Evolutionary conservation across 73 alveolate genomes (phyloP).

Genomic region (Paramecium tetraurelia): DNA sequence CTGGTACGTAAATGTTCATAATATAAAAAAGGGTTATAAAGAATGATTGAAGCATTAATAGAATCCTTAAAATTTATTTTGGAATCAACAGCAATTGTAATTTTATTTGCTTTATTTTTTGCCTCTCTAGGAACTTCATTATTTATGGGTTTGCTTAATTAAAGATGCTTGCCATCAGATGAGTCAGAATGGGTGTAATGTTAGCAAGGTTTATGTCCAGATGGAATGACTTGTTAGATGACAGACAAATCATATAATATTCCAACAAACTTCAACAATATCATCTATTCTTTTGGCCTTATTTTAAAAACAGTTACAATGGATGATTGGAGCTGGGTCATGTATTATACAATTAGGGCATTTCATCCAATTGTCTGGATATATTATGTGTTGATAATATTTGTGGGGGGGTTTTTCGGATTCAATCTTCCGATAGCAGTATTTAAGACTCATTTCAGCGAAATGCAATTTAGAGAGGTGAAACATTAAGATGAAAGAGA

Average conservation of each 20-base stretch:
- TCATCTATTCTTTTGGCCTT: not conserved
- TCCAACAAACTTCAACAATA: not conserved
- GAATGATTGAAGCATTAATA: not conserved
- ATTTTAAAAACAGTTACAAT: not conserved
- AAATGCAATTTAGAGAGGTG: not conserved
- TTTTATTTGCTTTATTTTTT: not conserved
- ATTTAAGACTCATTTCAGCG: constrained; percentile 23
- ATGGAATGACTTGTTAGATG: not conserved
- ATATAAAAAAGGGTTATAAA: not conserved
- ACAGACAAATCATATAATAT: not conserved
- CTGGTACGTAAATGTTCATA: not conserved
- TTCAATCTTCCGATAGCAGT: not conserved
- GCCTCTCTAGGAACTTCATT: constrained; percentile 15
- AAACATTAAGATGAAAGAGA: not conserved
- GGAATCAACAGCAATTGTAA: not conserved
- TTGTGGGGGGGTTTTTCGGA: constrained; percentile 26
- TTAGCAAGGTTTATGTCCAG: not conserved
- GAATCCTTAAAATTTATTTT: not conserved
- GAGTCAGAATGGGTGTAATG: not conserved
- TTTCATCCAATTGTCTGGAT: constrained; percentile 26
- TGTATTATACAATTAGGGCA: constrained; percentile 14
- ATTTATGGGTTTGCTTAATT: not conserved
- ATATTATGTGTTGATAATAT: not conserved
- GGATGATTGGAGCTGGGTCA: constrained; percentile 23
- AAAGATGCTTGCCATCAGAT: not conserved